Evolutionary conservation across 1,284 basidiomycete genomes (phyloP), one percentile per base, ranked within the genome.

Genomic region (Cryptococcus sp.): DNA sequence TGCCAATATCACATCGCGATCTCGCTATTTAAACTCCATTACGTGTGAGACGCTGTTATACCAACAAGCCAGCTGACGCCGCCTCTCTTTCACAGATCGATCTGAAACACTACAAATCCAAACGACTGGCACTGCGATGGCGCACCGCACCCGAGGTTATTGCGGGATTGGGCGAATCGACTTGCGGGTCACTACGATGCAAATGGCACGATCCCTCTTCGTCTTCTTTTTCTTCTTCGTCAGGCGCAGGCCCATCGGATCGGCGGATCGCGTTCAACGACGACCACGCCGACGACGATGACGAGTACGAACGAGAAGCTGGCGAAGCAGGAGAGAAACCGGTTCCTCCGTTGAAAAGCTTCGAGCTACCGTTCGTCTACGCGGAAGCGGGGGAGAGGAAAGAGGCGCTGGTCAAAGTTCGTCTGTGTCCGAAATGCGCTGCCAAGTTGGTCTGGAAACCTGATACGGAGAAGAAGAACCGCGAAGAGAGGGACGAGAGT

Each of bases 71-170:
- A 48, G 50, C 58, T 64, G 53, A 63, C 27, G 45, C 48, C 3
- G n/a, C 42, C 19, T 39, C 41, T 4, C 16, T 17, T 38, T n/a
- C n/a, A n/a, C 55, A 76, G 75, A 91, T 93, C 72, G 91, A 96
- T 78, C 80, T 96, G 62, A 95, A 95, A 78, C 93, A 95, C 73
- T 95, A 89, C 82, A 94, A 93, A 79, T 87, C 88, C 0, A 90
- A 91, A n/a, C 88, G 88, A 86, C 88, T 96, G 72, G 86, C 92
- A 0, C 81, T 96, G 5, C 86, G 93, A 5, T 97, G 93, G 93
- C 83, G 93, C 38, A 93, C 91, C 0, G 92, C 94, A 69, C 80
- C 83, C 3, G 93, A 97, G 77, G 92, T 96, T 10, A 80, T 96
- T 3, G 84, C 85, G 1, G 89, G 89, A 13, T 83, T 86, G 3